Evolutionary conservation across 1,139 yeast genomes (phyloP).

Genomic region (Pneumocystis sp.): DNA sequence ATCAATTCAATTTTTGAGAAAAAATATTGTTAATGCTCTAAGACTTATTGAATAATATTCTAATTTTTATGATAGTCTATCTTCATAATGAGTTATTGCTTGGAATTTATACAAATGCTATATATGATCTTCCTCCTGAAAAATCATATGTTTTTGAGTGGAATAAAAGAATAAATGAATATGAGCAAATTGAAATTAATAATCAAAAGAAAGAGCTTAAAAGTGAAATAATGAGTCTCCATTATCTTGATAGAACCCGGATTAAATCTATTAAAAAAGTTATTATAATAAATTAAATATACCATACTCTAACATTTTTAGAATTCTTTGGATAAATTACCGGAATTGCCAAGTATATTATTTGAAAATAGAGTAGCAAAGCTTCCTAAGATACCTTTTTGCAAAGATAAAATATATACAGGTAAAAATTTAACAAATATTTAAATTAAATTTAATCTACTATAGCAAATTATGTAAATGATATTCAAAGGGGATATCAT

Average conservation of each 20-base stretch:
- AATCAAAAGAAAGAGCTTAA: slow-evolving; percentile 66
- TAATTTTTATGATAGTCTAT: slow-evolving; percentile 15
- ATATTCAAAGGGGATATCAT: slow-evolving; percentile 76
- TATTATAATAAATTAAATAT: slow-evolving; percentile 2
- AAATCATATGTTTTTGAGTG: slow-evolving; percentile 26
- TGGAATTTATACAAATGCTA: slow-evolving; percentile 70
- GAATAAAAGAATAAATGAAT: slow-evolving; percentile 32
- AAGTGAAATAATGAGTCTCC: slow-evolving; percentile 73
- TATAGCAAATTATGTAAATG: slow-evolving; percentile 58
- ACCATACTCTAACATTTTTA: neutral
- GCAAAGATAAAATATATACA: slow-evolving; percentile 26
- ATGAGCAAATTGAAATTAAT: slow-evolving; percentile 15
- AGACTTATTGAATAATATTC: neutral
- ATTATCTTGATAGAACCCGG: slow-evolving; percentile 71
- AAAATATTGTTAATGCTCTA: neutral
- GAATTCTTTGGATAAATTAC: slow-evolving; percentile 41
- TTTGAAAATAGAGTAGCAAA: slow-evolving; percentile 71
- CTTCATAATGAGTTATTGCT: slow-evolving; percentile 72
- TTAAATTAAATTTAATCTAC: slow-evolving; percentile 22
- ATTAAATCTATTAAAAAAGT: slow-evolving; percentile 60
- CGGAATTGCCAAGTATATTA: slow-evolving; percentile 56
- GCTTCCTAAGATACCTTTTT: slow-evolving; percentile 78
- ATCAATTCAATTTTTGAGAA: neutral
- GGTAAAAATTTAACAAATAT: slow-evolving; percentile 9
- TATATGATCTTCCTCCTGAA: slow-evolving; percentile 58